A percentile compares a stretch with the other conserved stretches of the same genome.
These are phyloP conservation scores for Microbotryum violaceum DNA, from an alignment of 1,284 basidiomycete genomes.

Conservation along the genomic window DNA sequence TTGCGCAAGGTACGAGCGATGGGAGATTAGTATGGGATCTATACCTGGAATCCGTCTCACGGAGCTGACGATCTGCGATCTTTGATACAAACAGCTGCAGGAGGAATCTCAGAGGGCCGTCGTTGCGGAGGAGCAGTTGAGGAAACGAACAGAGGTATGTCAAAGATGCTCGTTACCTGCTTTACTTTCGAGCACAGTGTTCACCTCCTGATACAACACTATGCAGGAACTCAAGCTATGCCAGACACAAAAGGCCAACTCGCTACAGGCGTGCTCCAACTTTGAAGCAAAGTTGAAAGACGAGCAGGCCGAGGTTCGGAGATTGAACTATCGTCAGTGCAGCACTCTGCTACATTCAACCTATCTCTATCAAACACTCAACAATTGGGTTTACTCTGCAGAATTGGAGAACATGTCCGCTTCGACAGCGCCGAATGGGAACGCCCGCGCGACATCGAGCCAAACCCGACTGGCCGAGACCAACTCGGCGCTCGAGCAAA, in stretches of 20 bases:
- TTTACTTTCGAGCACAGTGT: not conserved
- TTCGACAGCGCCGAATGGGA: not conserved
- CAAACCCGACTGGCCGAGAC: slow-evolving; percentile 4
- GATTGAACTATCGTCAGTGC: slow-evolving; percentile 9
- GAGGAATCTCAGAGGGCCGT: slow-evolving; percentile 6
- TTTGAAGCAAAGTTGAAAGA: slow-evolving; percentile 6
- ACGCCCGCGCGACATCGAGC: not conserved
- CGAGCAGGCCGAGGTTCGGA: slow-evolving; percentile 11
- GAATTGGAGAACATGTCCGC: slow-evolving; percentile 12
- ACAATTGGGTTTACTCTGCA: not conserved
- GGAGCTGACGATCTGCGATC: not conserved
- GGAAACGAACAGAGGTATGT: slow-evolving; percentile 12
- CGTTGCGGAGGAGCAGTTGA: slow-evolving; percentile 8
- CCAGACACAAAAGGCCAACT: slow-evolving; percentile 16
- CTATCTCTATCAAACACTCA: not conserved
- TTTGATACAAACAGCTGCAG: slow-evolving; percentile 1
- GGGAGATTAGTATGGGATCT: not conserved
- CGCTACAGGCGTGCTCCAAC: not conserved
- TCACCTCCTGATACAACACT: too few species aligned
- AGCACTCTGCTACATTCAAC: not conserved
- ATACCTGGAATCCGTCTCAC: not conserved
- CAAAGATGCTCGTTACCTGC: too few species aligned
- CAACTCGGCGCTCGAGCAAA: slow-evolving; percentile 16
- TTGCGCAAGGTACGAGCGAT: slow-evolving; percentile 1
- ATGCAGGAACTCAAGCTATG: slow-evolving; percentile 16